Evolutionary conservation across 2,329 filamentous ascomycete species (phyloP), one percentile per base, ranked within the genome.

Genomic region (Exserohilum rostratum): DNA sequence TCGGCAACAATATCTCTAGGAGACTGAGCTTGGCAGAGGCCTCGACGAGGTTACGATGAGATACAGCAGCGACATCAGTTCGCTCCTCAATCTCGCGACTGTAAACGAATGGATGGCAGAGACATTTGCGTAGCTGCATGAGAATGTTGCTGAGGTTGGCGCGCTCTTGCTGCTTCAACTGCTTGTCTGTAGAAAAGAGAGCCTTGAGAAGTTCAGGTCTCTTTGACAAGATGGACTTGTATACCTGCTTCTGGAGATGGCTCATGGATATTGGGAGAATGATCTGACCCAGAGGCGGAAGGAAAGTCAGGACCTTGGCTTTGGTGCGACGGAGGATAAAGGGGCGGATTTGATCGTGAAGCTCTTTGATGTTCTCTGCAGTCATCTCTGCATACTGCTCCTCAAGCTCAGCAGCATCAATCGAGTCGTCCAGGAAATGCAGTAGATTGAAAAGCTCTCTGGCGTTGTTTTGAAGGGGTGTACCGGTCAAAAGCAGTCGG

Each of bases 261-360:
- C 90, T 93, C 93, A 98, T 97, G 2, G 90, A 93, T n/a, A 99
- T 88, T 0, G 95, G 95, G 4, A 99, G 79, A 58, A 99, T 98
- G 64, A 99, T 92, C 68, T 98, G 93, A 1, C 90, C 89, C 85
- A 99, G 92, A 0, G 93, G 88, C 0, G 95, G 95, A 9, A 99
- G 80, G 74, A 97, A 96, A 34, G 90, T 93, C 47, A 99, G 80
- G 0, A 97, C 93, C 57, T 93, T 88, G 11, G 87, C 87, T 73
- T 99, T 99, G 2, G 95, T 98, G 39, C 95, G 87, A 42, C 88
- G 84, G 27, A 89, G 75, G 65, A 89, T 87, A 71, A 81, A 88
- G 1, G 86, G 86, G 2, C 91, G 86, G 57, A 98, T 96, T 69
- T 93, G 83, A 2, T 89, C 85, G 67, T 98, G 95, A 0, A 99